Evolutionary conservation across 2,329 filamentous ascomycete genomes (phyloP), one percentile per base, ranked within the genome.

Genomic region (Tetracladium maxilliforme): DNA sequence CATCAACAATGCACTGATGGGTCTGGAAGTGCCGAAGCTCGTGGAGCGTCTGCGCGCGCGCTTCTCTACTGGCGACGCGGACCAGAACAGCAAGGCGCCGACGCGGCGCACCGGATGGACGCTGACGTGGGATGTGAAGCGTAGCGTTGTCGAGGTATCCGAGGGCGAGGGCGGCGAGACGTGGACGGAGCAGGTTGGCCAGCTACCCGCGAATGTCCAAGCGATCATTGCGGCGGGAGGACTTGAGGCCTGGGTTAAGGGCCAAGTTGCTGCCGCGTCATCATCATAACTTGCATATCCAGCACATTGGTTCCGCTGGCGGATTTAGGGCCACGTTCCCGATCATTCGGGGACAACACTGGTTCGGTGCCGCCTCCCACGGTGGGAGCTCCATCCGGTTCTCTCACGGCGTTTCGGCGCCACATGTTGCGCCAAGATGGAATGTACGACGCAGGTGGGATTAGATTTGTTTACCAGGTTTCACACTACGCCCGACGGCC

Each of bases 121-220:
- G 24, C 58, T 92, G 15, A 60, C 66, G 4, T 92, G 83, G 83
- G 82, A 93, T 47, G 70, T 92, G 8, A 55, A 64, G 30, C 58
- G 75, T 30, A 81, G 71, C 47, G 69, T 64, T 39, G 73, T 92
- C 6, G 61, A 63, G 2, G 63, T 92, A 2, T 66, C 67, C 12
- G 80, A 92, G 52, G 73, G 74, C 2, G 53, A 70, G 27, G 60
- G 61, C 22, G 79, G 78, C 2, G 45, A 60, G 28, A 66, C 53
- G 19, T 93, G 82, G 83, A 75, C 60, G 25, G 68, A 90, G 44
- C 81, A 77, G 52, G 82, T 92, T 1, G 80, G 80, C 6, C 78
- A 90, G 56, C 46, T 92, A 33, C 79, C 82, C 10, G 70, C 78
- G 1, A 92, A 87, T 42, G 78, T 93, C 28, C 84, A 93, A 48